Percentiles rank a stretch among this genome's conserved stretches.
Evolutionary conservation across 257 asterid genomes (phyloP).

Genomic region (Coffea eugenioides): DNA sequence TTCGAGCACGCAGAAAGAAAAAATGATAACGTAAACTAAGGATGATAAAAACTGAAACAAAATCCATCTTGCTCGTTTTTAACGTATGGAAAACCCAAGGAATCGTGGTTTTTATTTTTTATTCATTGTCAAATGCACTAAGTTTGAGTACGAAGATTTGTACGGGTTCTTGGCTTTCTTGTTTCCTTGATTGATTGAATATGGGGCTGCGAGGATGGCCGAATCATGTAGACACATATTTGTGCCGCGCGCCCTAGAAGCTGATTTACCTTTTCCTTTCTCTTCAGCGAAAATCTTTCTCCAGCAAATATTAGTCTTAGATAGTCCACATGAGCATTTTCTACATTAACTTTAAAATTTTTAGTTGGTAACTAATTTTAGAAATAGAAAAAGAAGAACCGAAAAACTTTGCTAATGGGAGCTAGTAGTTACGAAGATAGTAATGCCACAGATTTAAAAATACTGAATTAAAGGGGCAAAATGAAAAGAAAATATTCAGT

Average conservation of each 20-base stretch:
- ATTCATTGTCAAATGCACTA: no score
- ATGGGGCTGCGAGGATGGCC: neutral
- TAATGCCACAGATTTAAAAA: no score
- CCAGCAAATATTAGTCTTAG: neutral
- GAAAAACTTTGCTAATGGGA: neutral
- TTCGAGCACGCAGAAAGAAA: neutral
- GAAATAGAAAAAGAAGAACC: no score
- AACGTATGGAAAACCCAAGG: no score
- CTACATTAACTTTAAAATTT: neutral
- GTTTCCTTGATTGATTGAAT: neutral
- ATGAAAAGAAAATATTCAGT: no score
- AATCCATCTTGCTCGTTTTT: neutral
- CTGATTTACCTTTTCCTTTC: neutral
- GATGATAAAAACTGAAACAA: neutral
- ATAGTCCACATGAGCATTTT: neutral
- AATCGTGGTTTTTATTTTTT: no score
- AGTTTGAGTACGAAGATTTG: neutral
- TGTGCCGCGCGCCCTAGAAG: neutral
- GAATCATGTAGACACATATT: neutral
- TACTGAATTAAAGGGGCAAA: no score
- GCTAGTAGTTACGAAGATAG: no score
- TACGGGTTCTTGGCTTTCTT: neutral
- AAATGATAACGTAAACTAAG: neutral
- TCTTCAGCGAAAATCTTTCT: neutral
- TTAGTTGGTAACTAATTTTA: no score